Evolutionary conservation across 129 eudicot genomes (phyloP).

Genomic region (Daucus carota): DNA sequence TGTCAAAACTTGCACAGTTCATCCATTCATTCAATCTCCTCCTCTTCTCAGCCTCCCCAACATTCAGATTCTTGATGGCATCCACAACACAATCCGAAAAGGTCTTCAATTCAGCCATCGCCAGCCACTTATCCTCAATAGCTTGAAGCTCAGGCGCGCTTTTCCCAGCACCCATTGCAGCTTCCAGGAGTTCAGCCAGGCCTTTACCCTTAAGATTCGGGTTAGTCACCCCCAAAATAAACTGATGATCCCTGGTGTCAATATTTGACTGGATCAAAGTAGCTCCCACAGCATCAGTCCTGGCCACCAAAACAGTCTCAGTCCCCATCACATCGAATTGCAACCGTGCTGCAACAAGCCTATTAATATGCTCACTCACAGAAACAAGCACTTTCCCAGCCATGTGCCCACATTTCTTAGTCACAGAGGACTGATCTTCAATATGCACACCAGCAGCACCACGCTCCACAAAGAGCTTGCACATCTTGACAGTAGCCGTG

Average conservation of each 20-base stretch:
- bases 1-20: conserved; percentile 54
- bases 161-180: conserved; percentile 70
- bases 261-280: conserved; percentile 77
- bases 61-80: conserved; percentile 40
- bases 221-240: conserved; percentile 76
- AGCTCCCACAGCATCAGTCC: conserved; percentile 88
- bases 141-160: conserved; percentile 72
- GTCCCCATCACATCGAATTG: conserved; percentile 92
- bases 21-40: conserved; percentile 69
- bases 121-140: conserved; percentile 69
- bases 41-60: conserved; percentile 54
- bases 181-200: conserved; percentile 45
- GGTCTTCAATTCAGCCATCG: conserved; percentile 61
- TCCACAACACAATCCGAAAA: conserved; percentile 70
- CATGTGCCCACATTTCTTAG: conserved; percentile 97
- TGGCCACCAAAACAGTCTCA: conserved; percentile 77
- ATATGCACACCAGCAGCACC: conserved; percentile 97
- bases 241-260: conserved; percentile 82
- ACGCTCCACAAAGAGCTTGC: conserved; percentile 91
- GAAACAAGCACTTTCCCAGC: conserved; percentile 88
- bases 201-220: conserved; percentile 56
- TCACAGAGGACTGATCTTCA: conserved; percentile 90
- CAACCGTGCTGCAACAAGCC: conserved; percentile 75
- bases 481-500: conserved; percentile 82
- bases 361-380: conserved; percentile 65